Conservation (phyloP, 116 monocot species). For the Dioscorea cayenensis region DNA sequence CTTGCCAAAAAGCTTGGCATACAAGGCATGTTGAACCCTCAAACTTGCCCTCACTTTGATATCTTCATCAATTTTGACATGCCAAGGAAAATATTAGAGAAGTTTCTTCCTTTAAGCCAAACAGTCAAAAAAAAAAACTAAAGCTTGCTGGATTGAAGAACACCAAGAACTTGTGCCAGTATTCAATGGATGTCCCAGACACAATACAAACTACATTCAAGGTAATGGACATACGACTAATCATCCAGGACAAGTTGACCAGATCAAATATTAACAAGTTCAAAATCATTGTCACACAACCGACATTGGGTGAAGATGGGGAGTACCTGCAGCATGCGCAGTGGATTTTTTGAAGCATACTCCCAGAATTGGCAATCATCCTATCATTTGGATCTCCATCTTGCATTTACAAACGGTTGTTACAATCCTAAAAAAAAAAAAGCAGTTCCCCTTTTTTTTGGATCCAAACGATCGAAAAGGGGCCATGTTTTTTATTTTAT, state of each 20-base stretch:
- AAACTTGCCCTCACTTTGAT: too few relatives aligned
- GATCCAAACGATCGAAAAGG: too few relatives aligned
- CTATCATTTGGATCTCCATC: slow-evolving; percentile 84
- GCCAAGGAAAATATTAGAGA: background rate
- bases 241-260: background rate
- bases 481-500: too few relatives aligned
- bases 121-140: background rate
- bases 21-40: too few relatives aligned
- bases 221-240: background rate
- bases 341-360: slow-evolving; percentile 82
- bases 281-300: background rate
- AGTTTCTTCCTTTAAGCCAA: background rate
- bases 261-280: background rate
- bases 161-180: background rate
- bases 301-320: background rate
- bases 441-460: too few relatives aligned
- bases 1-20: too few relatives aligned
- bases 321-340: slow-evolving; percentile 81
- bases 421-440: too few relatives aligned
- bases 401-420: slow-evolving; percentile 20
- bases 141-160: background rate
- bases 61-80: too few relatives aligned
- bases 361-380: slow-evolving; percentile 91
- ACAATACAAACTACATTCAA: too few relatives aligned
- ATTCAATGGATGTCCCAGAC: background rate